phyloP scores from a whole-genome alignment of 129 eudicot species.

The Flaveria robusta region DNA sequence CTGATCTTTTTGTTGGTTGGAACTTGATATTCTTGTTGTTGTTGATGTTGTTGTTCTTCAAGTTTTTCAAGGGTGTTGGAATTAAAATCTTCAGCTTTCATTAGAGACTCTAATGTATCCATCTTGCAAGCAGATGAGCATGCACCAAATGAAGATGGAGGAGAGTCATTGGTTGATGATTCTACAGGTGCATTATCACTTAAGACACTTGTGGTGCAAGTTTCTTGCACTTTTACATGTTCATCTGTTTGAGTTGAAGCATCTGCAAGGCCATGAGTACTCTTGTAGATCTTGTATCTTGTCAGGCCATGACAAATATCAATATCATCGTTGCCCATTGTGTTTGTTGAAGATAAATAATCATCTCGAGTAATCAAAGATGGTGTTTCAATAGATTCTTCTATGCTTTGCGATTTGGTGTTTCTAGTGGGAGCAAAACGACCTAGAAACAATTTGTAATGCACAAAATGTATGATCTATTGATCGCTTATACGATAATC shows the following conservation, averaged over 20 bases:
- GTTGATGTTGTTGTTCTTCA: neutral
- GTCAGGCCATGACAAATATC: slow-evolving; percentile 67
- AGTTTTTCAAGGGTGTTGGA: slow-evolving; percentile 54
- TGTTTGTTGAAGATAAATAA: slow-evolving; percentile 71
- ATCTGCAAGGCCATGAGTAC: slow-evolving; percentile 65
- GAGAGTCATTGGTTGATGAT: slow-evolving; percentile 46
- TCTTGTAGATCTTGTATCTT: slow-evolving; percentile 70
- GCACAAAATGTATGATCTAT: neutral
- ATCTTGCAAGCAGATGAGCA: slow-evolving; percentile 65
- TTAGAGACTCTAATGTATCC: slow-evolving; percentile 76
- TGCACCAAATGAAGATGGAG: slow-evolving; percentile 65
- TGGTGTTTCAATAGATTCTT: slow-evolving; percentile 67
- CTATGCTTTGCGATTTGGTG: slow-evolving; percentile 46
- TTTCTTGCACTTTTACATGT: slow-evolving; percentile 40
- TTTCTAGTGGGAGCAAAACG: slow-evolving; percentile 52
- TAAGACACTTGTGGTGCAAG: slow-evolving; percentile 74
- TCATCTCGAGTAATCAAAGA: slow-evolving; percentile 70
- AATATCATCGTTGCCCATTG: slow-evolving; percentile 63
- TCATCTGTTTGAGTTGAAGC: slow-evolving; percentile 94
- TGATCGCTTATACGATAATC: too few species aligned
- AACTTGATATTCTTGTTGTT: slow-evolving; percentile 39
- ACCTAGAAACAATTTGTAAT: slow-evolving; percentile 38
- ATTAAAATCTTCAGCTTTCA: slow-evolving; percentile 77
- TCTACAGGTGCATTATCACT: slow-evolving; percentile 56
- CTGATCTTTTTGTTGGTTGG: slow-evolving; percentile 57